A percentile compares a stretch with the other conserved stretches of the same genome.
Conservation (phyloP, 495 filamentous ascomycete species). For the Penicillium atrosanguineum region DNA sequence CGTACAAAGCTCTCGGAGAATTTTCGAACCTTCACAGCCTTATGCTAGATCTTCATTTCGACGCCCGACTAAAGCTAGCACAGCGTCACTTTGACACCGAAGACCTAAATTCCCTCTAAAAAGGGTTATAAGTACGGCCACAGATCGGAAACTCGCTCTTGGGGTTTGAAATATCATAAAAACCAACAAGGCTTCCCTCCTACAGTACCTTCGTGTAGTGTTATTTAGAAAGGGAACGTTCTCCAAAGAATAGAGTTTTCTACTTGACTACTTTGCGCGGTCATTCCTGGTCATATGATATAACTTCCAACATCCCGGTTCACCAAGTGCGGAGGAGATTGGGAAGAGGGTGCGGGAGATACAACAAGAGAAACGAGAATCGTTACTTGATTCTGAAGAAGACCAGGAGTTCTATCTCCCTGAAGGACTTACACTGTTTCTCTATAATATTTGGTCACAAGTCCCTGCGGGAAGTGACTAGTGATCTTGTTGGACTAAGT, state of each 20-base stretch:
- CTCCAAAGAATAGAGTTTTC: neutral
- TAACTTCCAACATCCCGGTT: neutral
- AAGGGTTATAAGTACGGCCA: constrained; percentile 5
- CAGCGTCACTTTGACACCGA: neutral
- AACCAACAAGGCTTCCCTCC: neutral
- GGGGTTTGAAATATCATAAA: constrained; percentile 8
- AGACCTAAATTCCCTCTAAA: neutral
- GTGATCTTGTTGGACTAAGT: neutral
- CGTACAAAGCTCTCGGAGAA: constrained; percentile 1
- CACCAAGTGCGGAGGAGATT: neutral
- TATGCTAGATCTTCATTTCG: constrained; percentile 6
- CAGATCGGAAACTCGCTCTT: constrained; percentile 5
- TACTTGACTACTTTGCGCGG: neutral
- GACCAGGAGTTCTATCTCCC: neutral
- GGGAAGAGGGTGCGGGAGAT: neutral
- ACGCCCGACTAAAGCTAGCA: constrained; percentile 1
- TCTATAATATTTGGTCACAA: constrained; percentile 1
- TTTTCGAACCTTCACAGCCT: constrained; percentile 4
- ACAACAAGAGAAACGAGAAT: neutral
- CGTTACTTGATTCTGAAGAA: no score
- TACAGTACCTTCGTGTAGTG: neutral
- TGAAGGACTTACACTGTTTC: neutral
- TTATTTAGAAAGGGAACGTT: neutral
- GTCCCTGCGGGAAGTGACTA: neutral
- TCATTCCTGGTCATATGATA: neutral